Evolutionary conservation across 1,284 basidiomycete genomes (phyloP).

Genomic region (Meira miltonrushii): DNA sequence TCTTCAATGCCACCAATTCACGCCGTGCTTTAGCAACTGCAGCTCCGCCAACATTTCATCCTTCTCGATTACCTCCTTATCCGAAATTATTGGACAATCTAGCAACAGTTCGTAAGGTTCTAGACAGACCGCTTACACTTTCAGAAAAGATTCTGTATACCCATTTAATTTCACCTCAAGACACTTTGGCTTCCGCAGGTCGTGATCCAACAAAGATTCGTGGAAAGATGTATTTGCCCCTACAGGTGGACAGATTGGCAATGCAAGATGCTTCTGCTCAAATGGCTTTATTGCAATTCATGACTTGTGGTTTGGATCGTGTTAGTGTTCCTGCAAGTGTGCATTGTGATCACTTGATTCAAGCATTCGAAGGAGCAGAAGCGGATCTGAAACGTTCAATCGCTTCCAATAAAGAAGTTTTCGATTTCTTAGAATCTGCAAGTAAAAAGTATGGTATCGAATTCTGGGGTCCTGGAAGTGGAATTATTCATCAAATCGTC

Average conservation of each 20-base stretch:
- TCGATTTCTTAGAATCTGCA: slow-evolving; percentile 93
- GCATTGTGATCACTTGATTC: slow-evolving; percentile 81
- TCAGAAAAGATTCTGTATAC: slow-evolving; percentile 98
- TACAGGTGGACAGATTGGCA: slow-evolving; percentile 86
- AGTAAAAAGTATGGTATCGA: slow-evolving; percentile 81
- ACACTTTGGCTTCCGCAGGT: slow-evolving; percentile 64
- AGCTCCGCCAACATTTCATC: slow-evolving; percentile 33
- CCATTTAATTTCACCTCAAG: slow-evolving; percentile 74
- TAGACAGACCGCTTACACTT: slow-evolving; percentile 80
- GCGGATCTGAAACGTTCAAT: slow-evolving; percentile 79
- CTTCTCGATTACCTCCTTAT: slow-evolving; percentile 68
- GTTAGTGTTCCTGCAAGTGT: slow-evolving; percentile 83
- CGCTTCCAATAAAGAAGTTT: slow-evolving; percentile 88
- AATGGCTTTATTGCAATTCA: slow-evolving; percentile 99
- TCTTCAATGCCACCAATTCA: not conserved
- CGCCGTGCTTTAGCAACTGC: slow-evolving; percentile 6
- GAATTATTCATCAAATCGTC: slow-evolving; percentile 95
- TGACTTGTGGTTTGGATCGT: slow-evolving; percentile 83
- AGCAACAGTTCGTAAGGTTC: slow-evolving; percentile 64
- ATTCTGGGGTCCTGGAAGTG: slow-evolving; percentile 79
- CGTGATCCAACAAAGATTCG: slow-evolving; percentile 59
- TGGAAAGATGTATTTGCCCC: slow-evolving; percentile 83
- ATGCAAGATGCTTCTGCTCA: slow-evolving; percentile 99
- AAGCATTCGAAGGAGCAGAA: slow-evolving; percentile 67
- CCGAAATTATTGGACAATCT: slow-evolving; percentile 69